A percentile compares a stretch with the other conserved stretches of the same genome.
Evolutionary conservation across 257 asterid genomes (phyloP).

Genomic region (Capsicum baccatum): DNA sequence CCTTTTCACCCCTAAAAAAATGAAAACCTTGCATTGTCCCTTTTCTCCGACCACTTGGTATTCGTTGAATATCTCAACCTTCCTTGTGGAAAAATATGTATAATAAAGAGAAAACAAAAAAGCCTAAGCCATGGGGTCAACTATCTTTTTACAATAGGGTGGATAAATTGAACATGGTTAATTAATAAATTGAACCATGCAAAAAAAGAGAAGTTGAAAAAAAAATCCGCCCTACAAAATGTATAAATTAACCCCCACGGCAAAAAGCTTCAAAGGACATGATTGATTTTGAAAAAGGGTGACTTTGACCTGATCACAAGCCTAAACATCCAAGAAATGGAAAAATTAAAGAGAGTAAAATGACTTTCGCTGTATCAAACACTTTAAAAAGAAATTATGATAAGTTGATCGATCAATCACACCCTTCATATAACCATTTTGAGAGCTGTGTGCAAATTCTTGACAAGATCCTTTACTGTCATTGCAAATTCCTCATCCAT

Average conservation of each 20-base stretch:
- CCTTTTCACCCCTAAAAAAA: neutral
- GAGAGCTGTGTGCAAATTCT: constrained; percentile 41
- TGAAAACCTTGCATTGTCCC: neutral
- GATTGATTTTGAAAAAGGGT: constrained; percentile 17
- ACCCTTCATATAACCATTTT: constrained; percentile 36
- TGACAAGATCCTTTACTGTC: constrained; percentile 48
- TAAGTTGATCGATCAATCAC: neutral
- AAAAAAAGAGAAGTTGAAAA: constrained; percentile 1
- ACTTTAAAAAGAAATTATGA: neutral
- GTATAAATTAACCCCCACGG: constrained; percentile 39
- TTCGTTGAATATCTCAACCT: constrained; percentile 27
- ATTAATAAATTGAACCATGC: constrained; percentile 39
- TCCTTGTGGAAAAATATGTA: constrained; percentile 23
- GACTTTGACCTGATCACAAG: constrained; percentile 4
- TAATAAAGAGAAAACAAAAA: constrained; percentile 28
- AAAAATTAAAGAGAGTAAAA: neutral
- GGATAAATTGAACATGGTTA: constrained; percentile 42
- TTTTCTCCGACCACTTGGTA: constrained; percentile 30
- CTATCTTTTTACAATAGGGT: constrained; percentile 37
- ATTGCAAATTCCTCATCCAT: constrained; percentile 39
- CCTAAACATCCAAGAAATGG: constrained; percentile 16
- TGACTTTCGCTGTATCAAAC: neutral
- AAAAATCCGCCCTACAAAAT: constrained; percentile 47
- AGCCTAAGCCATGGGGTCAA: constrained; percentile 39
- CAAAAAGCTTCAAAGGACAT: constrained; percentile 36